Percentiles rank a stretch among this genome's conserved stretches.
Conservation (phyloP, 148 eudicot species). For the Spergularia bocconei region DNA sequence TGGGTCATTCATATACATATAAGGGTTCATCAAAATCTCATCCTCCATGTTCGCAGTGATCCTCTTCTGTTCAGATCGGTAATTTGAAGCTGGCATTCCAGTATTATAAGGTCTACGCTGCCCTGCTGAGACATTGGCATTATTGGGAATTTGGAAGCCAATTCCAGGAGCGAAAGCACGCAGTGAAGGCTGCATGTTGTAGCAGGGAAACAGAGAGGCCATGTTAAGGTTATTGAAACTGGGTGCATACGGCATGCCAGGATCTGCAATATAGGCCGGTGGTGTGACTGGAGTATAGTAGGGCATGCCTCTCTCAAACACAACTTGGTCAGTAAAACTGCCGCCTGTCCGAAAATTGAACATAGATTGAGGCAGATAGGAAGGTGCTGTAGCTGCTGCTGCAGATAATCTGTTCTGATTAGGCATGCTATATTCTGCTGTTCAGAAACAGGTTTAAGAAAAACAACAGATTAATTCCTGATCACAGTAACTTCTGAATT, state of each 20-base stretch:
- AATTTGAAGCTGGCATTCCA: too few relatives aligned
- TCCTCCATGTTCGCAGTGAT: neutral
- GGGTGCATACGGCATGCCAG: too few relatives aligned
- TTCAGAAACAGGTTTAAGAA: neutral
- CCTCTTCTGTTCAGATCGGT: neutral
- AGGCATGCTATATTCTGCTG: neutral
- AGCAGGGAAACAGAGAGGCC: neutral
- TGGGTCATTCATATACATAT: neutral
- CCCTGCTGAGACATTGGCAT: neutral
- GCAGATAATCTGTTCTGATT: neutral
- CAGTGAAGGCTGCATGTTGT: neutral
- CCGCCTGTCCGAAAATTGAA: neutral
- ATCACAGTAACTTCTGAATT: too few relatives aligned
- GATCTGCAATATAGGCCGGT: neutral
- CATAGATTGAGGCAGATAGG: neutral
- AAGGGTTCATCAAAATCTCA: neutral
- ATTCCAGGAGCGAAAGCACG: neutral
- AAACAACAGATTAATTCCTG: neutral
- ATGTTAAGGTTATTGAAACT: neutral
- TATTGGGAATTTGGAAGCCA: neutral
- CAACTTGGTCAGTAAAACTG: neutral
- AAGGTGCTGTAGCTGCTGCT: slow-evolving; percentile 2
- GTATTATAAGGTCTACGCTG: neutral
- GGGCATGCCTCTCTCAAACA: neutral
- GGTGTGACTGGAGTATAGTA: slow-evolving; percentile 6